Evolutionary conservation across 2,329 filamentous ascomycete genomes (phyloP).

Genomic region (Ophiostoma piceae): DNA sequence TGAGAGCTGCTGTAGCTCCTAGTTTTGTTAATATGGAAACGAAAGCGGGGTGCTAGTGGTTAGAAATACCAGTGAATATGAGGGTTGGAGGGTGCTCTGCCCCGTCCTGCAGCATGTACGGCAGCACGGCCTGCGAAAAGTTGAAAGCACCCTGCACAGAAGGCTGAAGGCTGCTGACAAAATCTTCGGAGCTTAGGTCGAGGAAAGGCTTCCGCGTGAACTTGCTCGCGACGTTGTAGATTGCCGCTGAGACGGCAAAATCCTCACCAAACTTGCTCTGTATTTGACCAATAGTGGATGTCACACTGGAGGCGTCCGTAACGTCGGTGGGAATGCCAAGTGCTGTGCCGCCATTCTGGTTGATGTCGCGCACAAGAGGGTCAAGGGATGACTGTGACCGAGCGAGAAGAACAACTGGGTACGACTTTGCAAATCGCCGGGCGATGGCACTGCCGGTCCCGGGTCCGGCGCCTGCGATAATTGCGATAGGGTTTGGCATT

Average conservation of each 20-base stretch:
- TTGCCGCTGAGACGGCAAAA: not conserved
- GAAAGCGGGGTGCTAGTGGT: not conserved
- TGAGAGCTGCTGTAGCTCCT: constrained; percentile 4
- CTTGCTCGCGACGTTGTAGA: not conserved
- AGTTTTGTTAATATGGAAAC: not conserved
- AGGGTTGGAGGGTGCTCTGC: not conserved
- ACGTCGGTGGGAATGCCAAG: not conserved
- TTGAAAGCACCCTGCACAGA: not conserved
- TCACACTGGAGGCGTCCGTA: not conserved
- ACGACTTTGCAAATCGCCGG: not conserved
- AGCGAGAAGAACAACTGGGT: not conserved
- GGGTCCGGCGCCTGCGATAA: not conserved
- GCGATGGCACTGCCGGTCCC: not conserved
- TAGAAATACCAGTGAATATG: not conserved
- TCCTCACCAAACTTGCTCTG: not conserved
- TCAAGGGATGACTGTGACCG: not conserved
- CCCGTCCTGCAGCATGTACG: not conserved
- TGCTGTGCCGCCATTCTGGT: not conserved
- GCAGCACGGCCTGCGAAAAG: constrained; percentile 1
- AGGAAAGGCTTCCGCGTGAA: not conserved
- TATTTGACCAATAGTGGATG: not conserved
- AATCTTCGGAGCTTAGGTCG: not conserved
- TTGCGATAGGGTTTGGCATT: not conserved
- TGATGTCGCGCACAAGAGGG: not conserved
- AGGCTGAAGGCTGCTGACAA: not conserved